Base-by-base conservation (phyloP, 108 stramenopile genomes). In the Craspedostauros australis region DNA sequence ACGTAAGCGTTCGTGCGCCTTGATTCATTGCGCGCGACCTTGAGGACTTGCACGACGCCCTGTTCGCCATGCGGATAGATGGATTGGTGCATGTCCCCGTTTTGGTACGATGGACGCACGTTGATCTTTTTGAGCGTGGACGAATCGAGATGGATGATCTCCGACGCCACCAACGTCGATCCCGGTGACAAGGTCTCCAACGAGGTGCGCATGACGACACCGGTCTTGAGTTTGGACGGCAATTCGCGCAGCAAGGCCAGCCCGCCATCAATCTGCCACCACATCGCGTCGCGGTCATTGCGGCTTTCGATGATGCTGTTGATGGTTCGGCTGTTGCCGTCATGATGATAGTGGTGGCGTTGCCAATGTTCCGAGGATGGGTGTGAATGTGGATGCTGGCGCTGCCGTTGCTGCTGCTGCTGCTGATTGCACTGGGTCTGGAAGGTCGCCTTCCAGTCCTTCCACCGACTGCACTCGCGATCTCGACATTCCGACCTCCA, bases 151-250 rank as follows among this genome's bases (percentile, higher is more conserved):
- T 49, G 36, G 41, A 70, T 20, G 15, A 70, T 27, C 24, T 70
- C 66, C 9, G 41, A 48, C 5, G 70, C 84, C 42, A 73, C 52
- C 15, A 81, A 50, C 4, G 68, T 79, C 23, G 62, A 40, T 41
- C 84, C 84, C 1, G 84, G 84, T 5, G 72, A 22, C n/a, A 86
- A 31, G 26, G 67, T 56, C 21, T 59, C 62, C 20, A 77, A 44
- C 8, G 34, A 21, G 28, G 31, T 57, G 16, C 41, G 24, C 24
- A 46, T 7, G 6, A 66, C 27, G 2, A 20, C 28, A 15, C 43
- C 64, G 24, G 52, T 50, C 7, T 19, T 34, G 2, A 48, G 14
- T 38, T 62, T 57, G 3, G 44, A 60, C 0, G 79, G 79, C 12
- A 72, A 24, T 16, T 75, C 56, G 37, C 50, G 5, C 1, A 75